Conservation (phyloP, 2,329 filamentous ascomycete species). For the Alternaria panax region DNA sequence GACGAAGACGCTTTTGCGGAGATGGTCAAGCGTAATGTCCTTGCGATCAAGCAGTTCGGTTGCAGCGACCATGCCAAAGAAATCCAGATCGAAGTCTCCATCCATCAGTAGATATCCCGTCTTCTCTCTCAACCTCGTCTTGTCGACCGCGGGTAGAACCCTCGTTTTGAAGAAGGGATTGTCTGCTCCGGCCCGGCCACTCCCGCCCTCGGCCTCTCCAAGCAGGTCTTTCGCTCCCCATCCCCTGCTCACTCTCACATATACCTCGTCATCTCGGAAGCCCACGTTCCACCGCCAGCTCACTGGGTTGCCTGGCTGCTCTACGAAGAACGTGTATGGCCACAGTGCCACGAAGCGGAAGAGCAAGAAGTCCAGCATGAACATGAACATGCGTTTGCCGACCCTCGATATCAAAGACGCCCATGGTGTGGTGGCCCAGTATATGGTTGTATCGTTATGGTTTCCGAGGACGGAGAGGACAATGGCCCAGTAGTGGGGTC, state of each 20-base stretch:
- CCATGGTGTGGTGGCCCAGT: slow-evolving; percentile 63
- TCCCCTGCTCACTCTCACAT: slow-evolving; percentile 76
- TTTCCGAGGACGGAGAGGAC: slow-evolving; percentile 70
- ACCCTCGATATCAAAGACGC: slow-evolving; percentile 65
- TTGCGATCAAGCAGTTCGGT: slow-evolving; percentile 73
- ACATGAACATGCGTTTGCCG: slow-evolving; percentile 66
- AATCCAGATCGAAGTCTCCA: slow-evolving; percentile 86
- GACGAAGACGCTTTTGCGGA: slow-evolving; percentile 69
- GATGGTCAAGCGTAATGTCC: slow-evolving; percentile 67
- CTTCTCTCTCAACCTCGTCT: slow-evolving; percentile 73
- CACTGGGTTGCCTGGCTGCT: slow-evolving; percentile 69
- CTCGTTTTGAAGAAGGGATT: slow-evolving; percentile 65
- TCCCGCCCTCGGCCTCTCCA: slow-evolving; percentile 54
- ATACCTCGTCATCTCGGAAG: slow-evolving; percentile 80
- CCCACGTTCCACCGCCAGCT: slow-evolving; percentile 77
- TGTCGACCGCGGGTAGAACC: slow-evolving; percentile 73
- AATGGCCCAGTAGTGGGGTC: slow-evolving; percentile 76
- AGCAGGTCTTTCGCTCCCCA: slow-evolving; percentile 71
- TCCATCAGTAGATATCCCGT: slow-evolving; percentile 90
- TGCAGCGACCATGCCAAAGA: slow-evolving; percentile 78
- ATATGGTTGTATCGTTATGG: slow-evolving; percentile 70
- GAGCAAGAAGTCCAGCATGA: slow-evolving; percentile 75
- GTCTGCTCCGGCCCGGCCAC: slow-evolving; percentile 60
- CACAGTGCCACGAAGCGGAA: slow-evolving; percentile 55
- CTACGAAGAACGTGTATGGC: slow-evolving; percentile 64